Evolutionary conservation across 768 basidiomycete species (phyloP).

Genomic region (Russula brevipes): DNA sequence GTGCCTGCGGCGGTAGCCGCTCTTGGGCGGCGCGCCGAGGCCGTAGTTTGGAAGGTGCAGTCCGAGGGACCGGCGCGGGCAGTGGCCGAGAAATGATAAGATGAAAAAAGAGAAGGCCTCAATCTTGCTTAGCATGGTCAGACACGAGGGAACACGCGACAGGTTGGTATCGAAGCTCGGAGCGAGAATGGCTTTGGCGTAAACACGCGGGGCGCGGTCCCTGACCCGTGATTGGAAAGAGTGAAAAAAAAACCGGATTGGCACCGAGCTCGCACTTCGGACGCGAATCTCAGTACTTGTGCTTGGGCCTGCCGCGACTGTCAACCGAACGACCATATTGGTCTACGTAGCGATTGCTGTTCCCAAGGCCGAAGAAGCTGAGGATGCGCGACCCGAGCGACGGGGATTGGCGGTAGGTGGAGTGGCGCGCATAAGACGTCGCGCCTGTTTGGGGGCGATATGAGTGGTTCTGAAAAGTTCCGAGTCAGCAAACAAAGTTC

Average conservation of each 20-base stretch:
- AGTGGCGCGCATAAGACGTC: background rate
- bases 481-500: background rate
- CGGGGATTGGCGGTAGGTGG: slow-evolving; percentile 15
- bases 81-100: slow-evolving; percentile 6
- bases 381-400: slow-evolving; percentile 38
- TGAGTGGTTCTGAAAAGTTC: background rate
- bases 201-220: slow-evolving; percentile 11
- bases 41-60: slow-evolving; percentile 1
- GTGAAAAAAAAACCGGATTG: background rate
- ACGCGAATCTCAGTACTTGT: slow-evolving; percentile 16
- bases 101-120: slow-evolving; percentile 11
- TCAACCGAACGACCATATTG: slow-evolving; percentile 40
- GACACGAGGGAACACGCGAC: slow-evolving; percentile 14
- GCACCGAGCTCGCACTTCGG: background rate
- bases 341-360: slow-evolving; percentile 36
- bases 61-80: slow-evolving; percentile 11
- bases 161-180: slow-evolving; percentile 13
- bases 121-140: slow-evolving; percentile 12
- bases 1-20: slow-evolving; percentile 7
- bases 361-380: slow-evolving; percentile 35
- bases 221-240: slow-evolving; percentile 4
- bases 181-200: slow-evolving; percentile 16
- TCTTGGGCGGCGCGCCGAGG: slow-evolving; percentile 17
- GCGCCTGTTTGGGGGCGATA: slow-evolving; percentile 20
- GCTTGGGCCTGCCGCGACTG: slow-evolving; percentile 2